Base-by-base conservation (phyloP, 345 rosid genomes). In the Pistacia integerrima region DNA sequence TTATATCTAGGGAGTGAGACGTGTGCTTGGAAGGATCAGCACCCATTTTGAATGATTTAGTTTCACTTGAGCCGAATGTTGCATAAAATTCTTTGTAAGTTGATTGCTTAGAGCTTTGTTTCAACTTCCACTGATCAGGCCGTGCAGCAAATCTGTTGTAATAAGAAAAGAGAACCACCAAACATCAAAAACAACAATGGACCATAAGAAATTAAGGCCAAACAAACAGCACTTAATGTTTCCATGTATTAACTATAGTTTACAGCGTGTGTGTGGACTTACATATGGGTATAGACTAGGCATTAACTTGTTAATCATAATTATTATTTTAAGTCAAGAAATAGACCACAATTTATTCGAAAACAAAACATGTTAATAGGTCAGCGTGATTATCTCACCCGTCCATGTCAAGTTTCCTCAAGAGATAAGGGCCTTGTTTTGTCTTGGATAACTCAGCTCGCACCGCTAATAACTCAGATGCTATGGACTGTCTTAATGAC, bases 51-150 rank as follows among this genome's bases (percentile, higher is more conserved):
- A 79, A 80, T 46, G 84, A 64, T 69, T 79, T 87, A 68, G 82
- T 63, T 79, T 87, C 88, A 70, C 73, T 69, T 25, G 94, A 84
- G 68, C 98, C 98, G 78, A 96, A 96, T 65, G 89, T 70, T 58
- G 87, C 85, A 74, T 57, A 75, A 74, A 89, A 96, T 9, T 93
- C 92, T 11, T 90, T 80, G 83, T 88, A 93, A 74, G 92, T 76
- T 11, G 92, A 88, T 80, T 93, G 91, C 85, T 93, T 96, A 9
- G 94, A 85, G 81, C 82, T 87, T 83, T 89, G 98, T 82, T 78
- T 93, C 51, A 86, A 84, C 85, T 84, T 92, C 99, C 99, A 96
- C 72, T 86, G 91, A 67, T 89, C 94, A 67, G 94, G 90, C 76
- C 83, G 82, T 49, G 80, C 77, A 61, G 92, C 89, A 80, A 80